phyloP scores from a whole-genome alignment of 352 stramenopile species.

The Pythium monospermum region DNA sequence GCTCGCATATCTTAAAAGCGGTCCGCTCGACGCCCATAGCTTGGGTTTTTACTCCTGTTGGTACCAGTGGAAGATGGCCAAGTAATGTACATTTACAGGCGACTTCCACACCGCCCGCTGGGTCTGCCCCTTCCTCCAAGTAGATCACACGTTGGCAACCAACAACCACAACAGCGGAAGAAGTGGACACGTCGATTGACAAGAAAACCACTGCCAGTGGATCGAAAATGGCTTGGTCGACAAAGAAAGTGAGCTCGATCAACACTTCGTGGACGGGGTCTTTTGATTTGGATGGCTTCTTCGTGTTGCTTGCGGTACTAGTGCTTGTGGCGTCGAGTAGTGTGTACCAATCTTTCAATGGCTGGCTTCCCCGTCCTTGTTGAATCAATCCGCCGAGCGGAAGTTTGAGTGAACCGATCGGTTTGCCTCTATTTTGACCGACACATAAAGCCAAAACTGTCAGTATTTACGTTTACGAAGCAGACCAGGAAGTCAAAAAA shows the following conservation, averaged over 20 bases:
- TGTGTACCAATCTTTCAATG: conserved; percentile 20
- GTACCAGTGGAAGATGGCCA: conserved; percentile 10
- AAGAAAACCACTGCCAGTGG: neutral
- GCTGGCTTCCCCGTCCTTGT: conserved; percentile 5
- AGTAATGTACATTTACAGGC: conserved; percentile 14
- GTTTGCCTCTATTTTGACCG: conserved; percentile 24
- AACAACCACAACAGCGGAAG: neutral
- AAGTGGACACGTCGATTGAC: neutral
- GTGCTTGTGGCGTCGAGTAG: conserved; percentile 6
- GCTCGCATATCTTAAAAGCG: conserved; percentile 7
- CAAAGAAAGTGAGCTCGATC: conserved; percentile 23
- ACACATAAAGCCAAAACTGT: too few relatives aligned
- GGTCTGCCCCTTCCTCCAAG: neutral
- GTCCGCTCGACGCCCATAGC: conserved; percentile 3
- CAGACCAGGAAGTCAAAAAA: neutral
- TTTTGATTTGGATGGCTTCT: neutral
- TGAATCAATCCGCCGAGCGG: conserved; percentile 21
- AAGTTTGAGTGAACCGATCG: conserved; percentile 31
- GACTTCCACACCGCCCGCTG: neutral
- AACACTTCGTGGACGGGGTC: conserved; percentile 10
- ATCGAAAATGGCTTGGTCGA: conserved; percentile 24
- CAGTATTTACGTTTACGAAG: too few relatives aligned
- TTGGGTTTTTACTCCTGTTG: too few relatives aligned
- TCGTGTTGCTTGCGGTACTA: neutral
- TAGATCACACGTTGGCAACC: conserved; percentile 8